phyloP scores from a whole-genome alignment of 805 yeast species.

The Yamadazyma laniorum region DNA sequence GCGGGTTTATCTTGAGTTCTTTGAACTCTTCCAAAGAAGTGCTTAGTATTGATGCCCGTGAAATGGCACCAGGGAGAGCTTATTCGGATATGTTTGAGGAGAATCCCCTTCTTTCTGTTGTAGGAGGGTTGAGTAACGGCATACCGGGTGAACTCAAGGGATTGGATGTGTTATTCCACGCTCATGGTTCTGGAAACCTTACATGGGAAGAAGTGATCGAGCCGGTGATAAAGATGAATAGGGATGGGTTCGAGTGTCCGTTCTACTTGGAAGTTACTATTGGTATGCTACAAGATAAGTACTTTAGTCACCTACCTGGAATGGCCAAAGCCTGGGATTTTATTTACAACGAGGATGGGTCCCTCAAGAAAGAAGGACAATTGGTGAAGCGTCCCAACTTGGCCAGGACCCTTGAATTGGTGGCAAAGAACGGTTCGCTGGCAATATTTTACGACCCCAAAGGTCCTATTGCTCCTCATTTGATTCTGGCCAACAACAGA shows the following conservation, averaged over 20 bases:
- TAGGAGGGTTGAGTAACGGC: slow-evolving; percentile 87
- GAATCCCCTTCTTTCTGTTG: slow-evolving; percentile 48
- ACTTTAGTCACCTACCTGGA: slow-evolving; percentile 26
- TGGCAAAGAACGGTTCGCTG: slow-evolving; percentile 76
- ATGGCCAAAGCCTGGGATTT: slow-evolving; percentile 54
- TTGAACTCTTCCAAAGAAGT: slow-evolving; percentile 39
- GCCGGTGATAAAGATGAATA: slow-evolving; percentile 70
- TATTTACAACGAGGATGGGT: slow-evolving; percentile 35
- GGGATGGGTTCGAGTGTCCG: slow-evolving; percentile 55
- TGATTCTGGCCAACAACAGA: slow-evolving; percentile 48
- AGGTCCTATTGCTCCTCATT: slow-evolving; percentile 65
- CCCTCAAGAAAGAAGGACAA: slow-evolving; percentile 54
- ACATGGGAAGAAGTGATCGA: slow-evolving; percentile 69
- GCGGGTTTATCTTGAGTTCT: slow-evolving; percentile 61
- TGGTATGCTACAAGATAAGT: slow-evolving; percentile 22
- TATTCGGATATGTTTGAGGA: slow-evolving; percentile 61
- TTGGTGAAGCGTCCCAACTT: slow-evolving; percentile 53
- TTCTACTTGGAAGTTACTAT: slow-evolving; percentile 35
- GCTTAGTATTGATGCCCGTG: slow-evolving; percentile 79
- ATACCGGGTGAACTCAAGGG: slow-evolving; percentile 93
- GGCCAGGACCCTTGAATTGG: slow-evolving; percentile 63
- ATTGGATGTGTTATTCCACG: slow-evolving; percentile 54
- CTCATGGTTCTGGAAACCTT: slow-evolving; percentile 69
- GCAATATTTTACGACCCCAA: slow-evolving; percentile 81
- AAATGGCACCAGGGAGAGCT: slow-evolving; percentile 72